Percentiles rank a stretch among this genome's conserved stretches.
These are phyloP conservation scores for Lipomyces oligophaga DNA, from an alignment of 805 yeast species.

Conservation along the genomic window DNA sequence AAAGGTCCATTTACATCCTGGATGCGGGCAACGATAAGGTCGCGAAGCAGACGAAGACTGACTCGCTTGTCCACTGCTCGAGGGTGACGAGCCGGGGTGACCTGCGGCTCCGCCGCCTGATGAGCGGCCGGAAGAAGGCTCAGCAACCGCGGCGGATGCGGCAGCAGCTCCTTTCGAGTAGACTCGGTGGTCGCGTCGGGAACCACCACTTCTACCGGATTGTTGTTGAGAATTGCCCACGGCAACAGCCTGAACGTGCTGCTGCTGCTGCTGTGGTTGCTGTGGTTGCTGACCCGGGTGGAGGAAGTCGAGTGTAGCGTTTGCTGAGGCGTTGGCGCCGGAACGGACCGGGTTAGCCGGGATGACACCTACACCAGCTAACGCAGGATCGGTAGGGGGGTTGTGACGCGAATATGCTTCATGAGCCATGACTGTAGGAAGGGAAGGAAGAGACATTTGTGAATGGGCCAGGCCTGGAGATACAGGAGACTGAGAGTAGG, in stretches of 20 bases:
- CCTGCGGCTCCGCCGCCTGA: conserved; percentile 5
- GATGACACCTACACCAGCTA: conserved; percentile 22
- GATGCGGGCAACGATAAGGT: conserved; percentile 39
- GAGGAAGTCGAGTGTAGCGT: conserved; percentile 1
- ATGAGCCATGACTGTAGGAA: too few species aligned
- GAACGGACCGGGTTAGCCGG: conserved; percentile 23
- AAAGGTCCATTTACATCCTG: conserved; percentile 65
- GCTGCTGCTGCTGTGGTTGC: conserved; percentile 4
- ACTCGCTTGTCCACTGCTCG: conserved; percentile 24
- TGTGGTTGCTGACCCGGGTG: neutral
- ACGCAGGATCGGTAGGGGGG: conserved; percentile 27
- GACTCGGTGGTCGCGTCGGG: conserved; percentile 18
- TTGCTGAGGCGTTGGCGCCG: conserved; percentile 19
- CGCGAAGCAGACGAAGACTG: conserved; percentile 29
- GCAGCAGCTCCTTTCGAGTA: conserved; percentile 5
- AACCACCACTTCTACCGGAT: conserved; percentile 8
- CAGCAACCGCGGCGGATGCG: conserved; percentile 7
- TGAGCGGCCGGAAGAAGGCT: conserved; percentile 1
- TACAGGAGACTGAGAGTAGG: conserved; percentile 14
- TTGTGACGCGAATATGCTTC: neutral
- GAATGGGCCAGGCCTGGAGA: conserved; percentile 10
- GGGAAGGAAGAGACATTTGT: too few species aligned
- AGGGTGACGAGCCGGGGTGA: conserved; percentile 5
- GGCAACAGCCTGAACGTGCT: conserved; percentile 1
- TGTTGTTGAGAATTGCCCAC: conserved; percentile 2